Conservation (phyloP, 495 filamentous ascomycete genomes). For the Podospora bellae-mahoneyi region DNA sequence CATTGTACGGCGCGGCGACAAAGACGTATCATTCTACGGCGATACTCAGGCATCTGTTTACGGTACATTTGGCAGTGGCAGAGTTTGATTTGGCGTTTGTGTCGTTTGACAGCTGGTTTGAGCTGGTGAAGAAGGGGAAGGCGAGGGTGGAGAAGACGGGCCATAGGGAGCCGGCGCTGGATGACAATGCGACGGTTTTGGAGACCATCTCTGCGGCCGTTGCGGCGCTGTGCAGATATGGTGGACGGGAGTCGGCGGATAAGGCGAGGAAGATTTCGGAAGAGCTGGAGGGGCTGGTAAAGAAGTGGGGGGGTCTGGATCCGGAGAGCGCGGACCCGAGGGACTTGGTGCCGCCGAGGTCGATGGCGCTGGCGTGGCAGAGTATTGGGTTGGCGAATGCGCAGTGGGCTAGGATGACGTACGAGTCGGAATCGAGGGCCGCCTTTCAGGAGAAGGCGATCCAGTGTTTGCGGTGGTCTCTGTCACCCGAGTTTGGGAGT, state of each 20-base stretch:
- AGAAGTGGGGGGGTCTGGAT: constrained; percentile 32
- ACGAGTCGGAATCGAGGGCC: constrained; percentile 62
- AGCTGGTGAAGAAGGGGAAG: constrained; percentile 77
- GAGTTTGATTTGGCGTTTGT: constrained; percentile 86
- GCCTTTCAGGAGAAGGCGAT: constrained; percentile 71
- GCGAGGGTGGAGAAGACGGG: constrained; percentile 75
- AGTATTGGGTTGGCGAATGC: constrained; percentile 80
- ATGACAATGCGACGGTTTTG: constrained; percentile 70
- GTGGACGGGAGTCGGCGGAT: constrained; percentile 67
- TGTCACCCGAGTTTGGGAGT: constrained; percentile 60
- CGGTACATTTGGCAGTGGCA: constrained; percentile 76
- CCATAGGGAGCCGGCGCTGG: constrained; percentile 65
- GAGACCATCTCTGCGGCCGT: constrained; percentile 75
- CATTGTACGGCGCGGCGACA: constrained; percentile 80
- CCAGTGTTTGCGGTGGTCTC: constrained; percentile 64
- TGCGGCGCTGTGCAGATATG: constrained; percentile 75
- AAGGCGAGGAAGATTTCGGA: constrained; percentile 66
- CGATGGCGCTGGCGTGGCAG: constrained; percentile 67
- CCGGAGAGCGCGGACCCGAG: constrained; percentile 24
- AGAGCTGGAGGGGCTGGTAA: constrained; percentile 61
- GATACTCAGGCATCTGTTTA: constrained; percentile 82
- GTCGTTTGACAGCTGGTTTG: constrained; percentile 84
- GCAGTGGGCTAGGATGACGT: constrained; percentile 78
- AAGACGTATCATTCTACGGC: constrained; percentile 92
- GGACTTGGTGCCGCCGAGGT: constrained; percentile 46